Evolutionary conservation across 108 stramenopile species (phyloP).

Genomic region (Parmales sp.): DNA sequence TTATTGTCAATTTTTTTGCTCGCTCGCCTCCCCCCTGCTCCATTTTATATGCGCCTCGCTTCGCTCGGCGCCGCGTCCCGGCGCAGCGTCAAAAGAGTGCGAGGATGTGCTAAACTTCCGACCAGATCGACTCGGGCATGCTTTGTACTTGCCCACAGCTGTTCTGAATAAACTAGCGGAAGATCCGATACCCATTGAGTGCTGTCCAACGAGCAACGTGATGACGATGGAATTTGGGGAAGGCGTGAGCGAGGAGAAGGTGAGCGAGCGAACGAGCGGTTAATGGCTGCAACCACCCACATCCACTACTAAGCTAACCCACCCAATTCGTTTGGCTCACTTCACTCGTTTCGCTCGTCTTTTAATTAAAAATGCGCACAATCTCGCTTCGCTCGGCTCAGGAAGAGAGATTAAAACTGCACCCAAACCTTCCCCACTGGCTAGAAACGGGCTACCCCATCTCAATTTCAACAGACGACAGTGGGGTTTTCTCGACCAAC

Average conservation of each 20-base stretch:
- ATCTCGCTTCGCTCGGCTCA: background rate
- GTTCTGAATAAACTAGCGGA: conserved; percentile 22
- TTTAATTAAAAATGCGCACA: too few relatives aligned
- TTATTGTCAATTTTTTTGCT: too few relatives aligned
- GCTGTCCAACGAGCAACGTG: conserved; percentile 63
- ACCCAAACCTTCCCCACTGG: conserved; percentile 44
- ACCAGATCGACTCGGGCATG: conserved; percentile 62
- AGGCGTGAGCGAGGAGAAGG: too few relatives aligned
- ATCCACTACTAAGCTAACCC: too few relatives aligned
- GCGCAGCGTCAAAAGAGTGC: conserved; percentile 13
- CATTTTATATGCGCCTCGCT: too few relatives aligned
- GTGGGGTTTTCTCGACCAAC: conserved; percentile 54
- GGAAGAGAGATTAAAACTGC: conserved; percentile 27
- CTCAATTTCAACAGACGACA: conserved; percentile 56
- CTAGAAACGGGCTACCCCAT: conserved; percentile 34
- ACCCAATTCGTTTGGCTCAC: too few relatives aligned
- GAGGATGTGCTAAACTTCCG: conserved; percentile 37
- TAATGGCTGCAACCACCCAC: too few relatives aligned
- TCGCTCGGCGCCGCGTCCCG: too few relatives aligned
- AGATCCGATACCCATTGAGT: conserved; percentile 49
- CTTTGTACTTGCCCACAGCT: conserved; percentile 33
- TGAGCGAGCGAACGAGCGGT: too few relatives aligned
- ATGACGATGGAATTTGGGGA: conserved; percentile 55
- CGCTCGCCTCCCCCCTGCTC: too few relatives aligned
- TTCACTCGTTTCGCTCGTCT: too few relatives aligned